Conservation (phyloP, 495 filamentous ascomycete genomes). For the Cercophora samala region DNA sequence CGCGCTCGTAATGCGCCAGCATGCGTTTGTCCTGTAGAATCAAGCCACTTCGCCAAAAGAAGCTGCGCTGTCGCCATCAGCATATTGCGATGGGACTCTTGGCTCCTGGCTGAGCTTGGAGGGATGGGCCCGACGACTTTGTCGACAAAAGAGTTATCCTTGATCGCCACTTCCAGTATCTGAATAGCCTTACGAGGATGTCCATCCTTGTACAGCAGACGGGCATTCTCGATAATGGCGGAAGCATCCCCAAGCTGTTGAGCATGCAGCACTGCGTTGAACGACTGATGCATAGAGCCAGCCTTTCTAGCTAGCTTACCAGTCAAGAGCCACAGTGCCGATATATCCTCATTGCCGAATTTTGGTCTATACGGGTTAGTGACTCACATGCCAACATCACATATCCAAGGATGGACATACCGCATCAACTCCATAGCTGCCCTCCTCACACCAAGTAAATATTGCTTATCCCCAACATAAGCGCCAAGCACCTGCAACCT, state of each 20-base stretch:
- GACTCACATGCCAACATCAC: conserved; percentile 12
- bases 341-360: conserved; percentile 65
- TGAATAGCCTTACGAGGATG: conserved; percentile 95
- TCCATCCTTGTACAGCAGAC: conserved; percentile 90
- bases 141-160: conserved; percentile 60
- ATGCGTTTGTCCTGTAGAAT: conserved; percentile 85
- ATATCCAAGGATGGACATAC: conserved; percentile 39
- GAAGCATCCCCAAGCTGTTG: conserved; percentile 76
- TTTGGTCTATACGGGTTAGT: conserved; percentile 41
- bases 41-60: conserved; percentile 93
- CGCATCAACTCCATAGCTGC: conserved; percentile 75
- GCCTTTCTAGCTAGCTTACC: conserved; percentile 83
- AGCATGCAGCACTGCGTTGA: conserved; percentile 89
- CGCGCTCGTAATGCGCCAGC: conserved; percentile 69
- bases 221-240: conserved; percentile 87
- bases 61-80: conserved; percentile 68
- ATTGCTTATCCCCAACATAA: conserved; percentile 88
- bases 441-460: conserved; percentile 80
- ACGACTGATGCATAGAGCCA: conserved; percentile 76
- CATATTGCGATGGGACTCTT: conserved; percentile 50
- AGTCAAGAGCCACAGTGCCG: conserved; percentile 79
- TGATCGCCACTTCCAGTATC: conserved; percentile 77
- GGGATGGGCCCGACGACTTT: conserved; percentile 32
- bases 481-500: conserved; percentile 82
- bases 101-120: conserved; percentile 42